Evolutionary conservation across 805 yeast genomes (phyloP), one percentile per base, ranked within the genome.

Genomic region (Yamadazyma akitaensis): DNA sequence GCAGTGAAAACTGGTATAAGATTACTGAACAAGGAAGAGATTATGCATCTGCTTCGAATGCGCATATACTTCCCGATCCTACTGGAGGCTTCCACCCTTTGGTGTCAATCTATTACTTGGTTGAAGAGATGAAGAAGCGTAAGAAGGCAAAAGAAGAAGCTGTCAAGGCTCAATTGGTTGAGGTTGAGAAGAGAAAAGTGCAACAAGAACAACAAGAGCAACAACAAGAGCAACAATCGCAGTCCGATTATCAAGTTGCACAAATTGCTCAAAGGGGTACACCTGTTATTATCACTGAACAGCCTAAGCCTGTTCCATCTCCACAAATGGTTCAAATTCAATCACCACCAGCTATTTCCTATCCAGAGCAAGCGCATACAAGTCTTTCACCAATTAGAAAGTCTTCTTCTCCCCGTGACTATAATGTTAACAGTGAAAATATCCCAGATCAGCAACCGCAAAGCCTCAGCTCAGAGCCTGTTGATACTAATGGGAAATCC

Each of bases 41-140:
- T 35, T 63, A 67, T 60, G 64, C 65, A 0, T 52, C 67, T 18
- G 72, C 71, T 17, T 59, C 67, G 3, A 64, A 62, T 43, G 52
- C 64, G 28, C 65, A 63, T 43, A 61, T 63, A 14, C 58, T 75
- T 16, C 77, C 81, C 1, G 94, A 89, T 64, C 97, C 98, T 13
- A 87, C 96, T 0, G 74, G 78, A 44, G 92, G 91, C 1, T 91
- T 79, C 63, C 96, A 91, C 65, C 98, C 99, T 0, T 73, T 91
- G 52, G 68, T 92, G 11, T 88, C 96, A 6, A 84, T 92, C 33
- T 94, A 94, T 62, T 85, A 80, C 59, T 74, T 94, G 53, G 96
- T 90, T 14, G 84, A 81, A 44, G 99, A 94, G 67, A 87, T 88
- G 85, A 61, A 76, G 51, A 81, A 78, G 58, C 77, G 96, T 46